phyloP scores from a whole-genome alignment of 2,329 filamentous ascomycete species.

The Ceratocystis lukuohia region DNA sequence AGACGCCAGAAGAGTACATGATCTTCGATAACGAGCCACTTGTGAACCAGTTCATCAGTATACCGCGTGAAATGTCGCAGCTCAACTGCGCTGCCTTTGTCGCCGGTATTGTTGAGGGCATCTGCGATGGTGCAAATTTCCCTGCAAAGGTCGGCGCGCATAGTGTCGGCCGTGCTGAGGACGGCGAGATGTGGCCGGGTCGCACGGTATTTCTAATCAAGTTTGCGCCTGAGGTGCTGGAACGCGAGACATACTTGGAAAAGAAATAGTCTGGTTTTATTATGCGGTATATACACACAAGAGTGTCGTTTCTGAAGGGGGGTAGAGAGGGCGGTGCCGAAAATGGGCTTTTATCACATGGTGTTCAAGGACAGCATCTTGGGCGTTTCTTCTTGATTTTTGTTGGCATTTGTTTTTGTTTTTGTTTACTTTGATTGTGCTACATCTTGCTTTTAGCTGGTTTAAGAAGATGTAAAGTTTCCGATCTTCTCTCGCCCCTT shows the following conservation, averaged over 20 bases:
- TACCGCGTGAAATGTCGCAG: slow-evolving; percentile 90
- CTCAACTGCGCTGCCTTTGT: slow-evolving; percentile 94
- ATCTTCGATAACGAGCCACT: slow-evolving; percentile 96
- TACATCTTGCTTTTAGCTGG: not conserved
- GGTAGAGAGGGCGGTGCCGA: not conserved
- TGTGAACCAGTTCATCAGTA: slow-evolving; percentile 84
- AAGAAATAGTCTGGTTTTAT: slow-evolving; percentile 31
- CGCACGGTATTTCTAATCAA: slow-evolving; percentile 93
- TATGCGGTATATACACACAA: too few species aligned
- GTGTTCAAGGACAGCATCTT: slow-evolving; percentile 5
- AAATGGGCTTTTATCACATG: slow-evolving; percentile 5
- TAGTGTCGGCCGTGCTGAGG: slow-evolving; percentile 44
- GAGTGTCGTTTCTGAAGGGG: not conserved
- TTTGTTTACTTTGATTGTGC: slow-evolving; percentile 2
- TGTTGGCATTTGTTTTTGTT: slow-evolving; percentile 3
- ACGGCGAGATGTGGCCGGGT: slow-evolving; percentile 82
- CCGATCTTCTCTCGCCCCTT: not conserved
- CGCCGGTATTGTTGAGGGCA: slow-evolving; percentile 86
- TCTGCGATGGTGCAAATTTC: slow-evolving; percentile 87
- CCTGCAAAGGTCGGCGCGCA: slow-evolving; percentile 83
- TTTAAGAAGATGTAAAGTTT: not conserved
- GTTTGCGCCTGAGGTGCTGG: slow-evolving; percentile 81
- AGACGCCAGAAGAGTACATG: slow-evolving; percentile 93
- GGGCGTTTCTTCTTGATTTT: slow-evolving; percentile 10
- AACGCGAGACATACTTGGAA: slow-evolving; percentile 72